Conservation (phyloP, 2,329 filamentous ascomycete genomes). For the Exophiala phaeomuriformis region DNA sequence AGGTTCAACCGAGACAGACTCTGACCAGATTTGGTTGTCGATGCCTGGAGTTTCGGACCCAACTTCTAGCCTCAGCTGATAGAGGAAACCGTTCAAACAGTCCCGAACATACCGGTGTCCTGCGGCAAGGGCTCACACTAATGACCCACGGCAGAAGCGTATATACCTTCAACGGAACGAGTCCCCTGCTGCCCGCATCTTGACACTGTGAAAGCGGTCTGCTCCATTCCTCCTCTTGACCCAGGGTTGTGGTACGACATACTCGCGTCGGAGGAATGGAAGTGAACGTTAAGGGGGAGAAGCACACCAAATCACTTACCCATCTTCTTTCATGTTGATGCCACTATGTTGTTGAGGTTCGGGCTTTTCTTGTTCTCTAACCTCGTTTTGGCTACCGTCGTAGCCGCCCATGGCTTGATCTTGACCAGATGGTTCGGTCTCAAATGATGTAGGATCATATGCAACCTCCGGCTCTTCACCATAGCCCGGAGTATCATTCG, state of each 20-base stretch:
- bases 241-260: constrained; percentile 28
- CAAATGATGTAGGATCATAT: constrained; percentile 29
- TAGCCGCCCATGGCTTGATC: constrained; percentile 23
- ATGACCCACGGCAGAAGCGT: no score
- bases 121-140: no score
- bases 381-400: constrained; percentile 30
- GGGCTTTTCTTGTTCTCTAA: constrained; percentile 33
- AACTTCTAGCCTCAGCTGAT: no score
- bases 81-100: no score
- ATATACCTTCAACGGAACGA: no score
- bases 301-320: constrained; percentile 57
- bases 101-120: no score
- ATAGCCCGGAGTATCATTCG: constrained; percentile 25
- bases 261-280: constrained; percentile 2
- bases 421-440: constrained; percentile 27
- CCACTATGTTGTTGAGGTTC: constrained; percentile 36
- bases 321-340: constrained; percentile 80
- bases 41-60: no score
- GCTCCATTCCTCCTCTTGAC: neutral
- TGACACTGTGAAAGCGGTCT: neutral
- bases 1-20: no score
- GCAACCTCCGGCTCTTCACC: constrained; percentile 29
- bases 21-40: no score
- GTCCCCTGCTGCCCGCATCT: neutral
- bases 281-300: constrained; percentile 20